Evolutionary conservation across 331 rosid genomes (phyloP), one percentile per base, ranked within the genome.

Genomic region (Quercus phellos): DNA sequence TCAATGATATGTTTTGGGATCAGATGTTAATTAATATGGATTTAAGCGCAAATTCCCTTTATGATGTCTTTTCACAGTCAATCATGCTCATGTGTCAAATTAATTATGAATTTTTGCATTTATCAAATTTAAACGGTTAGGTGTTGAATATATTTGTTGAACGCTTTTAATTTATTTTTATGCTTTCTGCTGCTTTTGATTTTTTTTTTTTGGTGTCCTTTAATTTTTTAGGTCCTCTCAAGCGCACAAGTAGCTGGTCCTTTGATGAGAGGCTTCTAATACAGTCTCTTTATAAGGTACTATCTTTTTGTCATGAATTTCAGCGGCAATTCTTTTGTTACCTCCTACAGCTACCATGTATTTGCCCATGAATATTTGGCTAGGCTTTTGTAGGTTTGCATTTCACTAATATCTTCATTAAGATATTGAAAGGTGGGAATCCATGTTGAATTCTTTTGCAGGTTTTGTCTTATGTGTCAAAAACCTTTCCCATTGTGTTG

Each of bases 251-350:
- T 83, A 91, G 98, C 84, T 95, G 98, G 99, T 88, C 94, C 53
- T 93, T 95, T 58, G 97, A 95, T 5, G 99, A 95, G 81, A 93
- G 82, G 74, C 91, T 95, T 79, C 90, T 95, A 60, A 84, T 93
- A 70, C 98, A 90, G 68, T 77, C 96, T 72, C 91, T 95, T 51
- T 90, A 91, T 84, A 93, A 87, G 93, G 99, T 93, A 87, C 78
- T 55, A 10, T 61, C 24, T 55, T 21, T 53, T 10, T 72, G 68
- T 53, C 21, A 75, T 42, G 67, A 46, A 54, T 56, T 66, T 73
- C 70, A 51, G 55, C 34, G 6, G 19, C 54, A 10, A 64, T 4
- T 26, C 10, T 21, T 75, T 43, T 19, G 32, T 9, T 13, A 60
- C 4, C 35, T 19, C 42, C 7, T 56, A 59, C 79, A 51, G 46